A percentile compares a stretch with the other conserved stretches of the same genome.
Evolutionary conservation across 2,329 filamentous ascomycete genomes (phyloP).

Genomic region (Pestalotiopsis sp.): DNA sequence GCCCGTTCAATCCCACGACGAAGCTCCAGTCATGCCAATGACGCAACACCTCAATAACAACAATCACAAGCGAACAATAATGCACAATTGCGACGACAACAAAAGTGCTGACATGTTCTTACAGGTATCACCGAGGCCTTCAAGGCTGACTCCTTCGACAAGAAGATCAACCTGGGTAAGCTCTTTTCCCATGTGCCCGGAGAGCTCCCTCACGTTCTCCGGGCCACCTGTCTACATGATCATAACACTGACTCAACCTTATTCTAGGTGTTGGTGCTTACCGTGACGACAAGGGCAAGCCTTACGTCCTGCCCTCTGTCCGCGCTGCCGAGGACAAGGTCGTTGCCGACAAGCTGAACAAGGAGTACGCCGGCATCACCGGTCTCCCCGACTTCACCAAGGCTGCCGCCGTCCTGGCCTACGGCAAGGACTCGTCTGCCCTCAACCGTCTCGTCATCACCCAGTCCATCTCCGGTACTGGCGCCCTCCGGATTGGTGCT

Average conservation of each 20-base stretch:
- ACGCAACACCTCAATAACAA: not conserved
- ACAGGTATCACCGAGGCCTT: constrained; percentile 94
- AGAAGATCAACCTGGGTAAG: constrained; percentile 97
- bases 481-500: constrained; percentile 90
- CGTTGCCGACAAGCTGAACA: constrained; percentile 78
- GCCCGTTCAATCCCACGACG: not conserved
- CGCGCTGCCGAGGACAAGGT: constrained; percentile 87
- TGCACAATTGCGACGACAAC: constrained; percentile 25
- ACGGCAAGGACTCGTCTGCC: constrained; percentile 77
- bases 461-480: constrained; percentile 97
- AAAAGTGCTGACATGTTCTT: constrained; percentile 11
- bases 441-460: constrained; percentile 86
- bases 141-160: constrained; percentile 90
- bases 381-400: constrained; percentile 93
- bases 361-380: constrained; percentile 98
- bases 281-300: constrained; percentile 97
- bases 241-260: constrained; percentile 19
- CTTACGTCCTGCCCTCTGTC: constrained; percentile 95
- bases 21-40: not conserved
- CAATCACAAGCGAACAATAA: constrained; percentile 18
- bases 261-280: constrained; percentile 87
- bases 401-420: constrained; percentile 88
- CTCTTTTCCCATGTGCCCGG: constrained; percentile 4
- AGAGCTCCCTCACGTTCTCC: not conserved
- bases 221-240: constrained; percentile 10